phyloP scores from a whole-genome alignment of 1,284 basidiomycete species.

The Cutaneotrichosporon sp. region DNA sequence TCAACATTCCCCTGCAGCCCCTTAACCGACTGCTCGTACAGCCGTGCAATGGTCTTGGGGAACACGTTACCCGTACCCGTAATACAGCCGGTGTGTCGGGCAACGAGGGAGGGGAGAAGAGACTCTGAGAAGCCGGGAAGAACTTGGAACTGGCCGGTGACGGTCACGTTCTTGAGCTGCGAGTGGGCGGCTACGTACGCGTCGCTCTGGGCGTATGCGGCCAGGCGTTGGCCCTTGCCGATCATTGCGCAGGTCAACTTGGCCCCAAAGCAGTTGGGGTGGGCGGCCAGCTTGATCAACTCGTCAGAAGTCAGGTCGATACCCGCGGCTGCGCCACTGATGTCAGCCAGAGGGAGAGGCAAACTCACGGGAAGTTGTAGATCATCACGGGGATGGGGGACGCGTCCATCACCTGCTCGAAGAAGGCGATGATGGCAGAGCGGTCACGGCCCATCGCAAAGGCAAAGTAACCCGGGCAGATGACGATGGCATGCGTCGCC shows the following conservation, averaged over 20 bases:
- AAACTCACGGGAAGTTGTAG: constrained; percentile 76
- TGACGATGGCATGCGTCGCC: constrained; percentile 63
- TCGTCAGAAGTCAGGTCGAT: constrained; percentile 83
- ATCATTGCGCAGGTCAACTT: constrained; percentile 84
- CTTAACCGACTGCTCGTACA: constrained; percentile 60
- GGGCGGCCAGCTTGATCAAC: constrained; percentile 67
- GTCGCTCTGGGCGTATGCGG: constrained; percentile 55
- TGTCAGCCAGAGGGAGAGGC: not conserved
- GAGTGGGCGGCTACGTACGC: constrained; percentile 40
- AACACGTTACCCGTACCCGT: constrained; percentile 73
- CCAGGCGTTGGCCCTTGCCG: constrained; percentile 76
- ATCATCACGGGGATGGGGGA: constrained; percentile 83
- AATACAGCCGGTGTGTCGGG: constrained; percentile 65
- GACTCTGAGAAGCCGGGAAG: constrained; percentile 53
- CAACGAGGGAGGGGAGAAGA: constrained; percentile 66
- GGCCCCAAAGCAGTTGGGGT: constrained; percentile 84
- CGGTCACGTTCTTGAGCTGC: constrained; percentile 32
- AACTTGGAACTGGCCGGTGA: constrained; percentile 46
- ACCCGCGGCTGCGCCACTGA: constrained; percentile 64
- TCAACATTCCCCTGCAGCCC: constrained; percentile 56
- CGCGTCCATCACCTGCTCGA: constrained; percentile 68
- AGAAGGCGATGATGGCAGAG: constrained; percentile 54
- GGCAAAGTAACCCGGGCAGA: constrained; percentile 55
- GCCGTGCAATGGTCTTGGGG: constrained; percentile 67
- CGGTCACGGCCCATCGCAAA: constrained; percentile 55